These are phyloP conservation scores for Mytilinidion resinicola DNA, from an alignment of 495 filamentous ascomycete species.

Conservation along the genomic window DNA sequence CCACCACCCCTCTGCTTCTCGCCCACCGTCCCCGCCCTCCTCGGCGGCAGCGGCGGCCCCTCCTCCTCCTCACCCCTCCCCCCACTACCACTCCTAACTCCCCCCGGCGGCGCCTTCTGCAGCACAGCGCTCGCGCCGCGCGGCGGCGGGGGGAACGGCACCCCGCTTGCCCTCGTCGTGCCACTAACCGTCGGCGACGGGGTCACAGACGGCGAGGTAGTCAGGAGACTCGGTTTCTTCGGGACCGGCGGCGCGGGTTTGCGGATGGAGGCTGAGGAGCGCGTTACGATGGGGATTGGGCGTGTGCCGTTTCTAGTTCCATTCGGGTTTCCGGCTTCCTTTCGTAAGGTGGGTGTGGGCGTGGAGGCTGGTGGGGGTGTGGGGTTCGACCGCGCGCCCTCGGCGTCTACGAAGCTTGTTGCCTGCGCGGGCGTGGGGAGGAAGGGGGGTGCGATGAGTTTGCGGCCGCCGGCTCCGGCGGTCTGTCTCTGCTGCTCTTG, in stretches of 20 bases:
- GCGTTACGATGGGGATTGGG: not conserved
- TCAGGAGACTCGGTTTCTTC: slow-evolving; percentile 38
- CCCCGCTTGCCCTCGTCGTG: slow-evolving; percentile 7
- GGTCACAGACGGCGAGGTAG: slow-evolving; percentile 9
- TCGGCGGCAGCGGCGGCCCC: slow-evolving; percentile 25
- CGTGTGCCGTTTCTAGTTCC: too few species aligned
- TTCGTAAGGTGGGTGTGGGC: not conserved
- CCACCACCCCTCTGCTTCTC: not conserved
- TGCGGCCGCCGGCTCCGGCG: not conserved
- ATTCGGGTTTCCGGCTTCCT: not conserved
- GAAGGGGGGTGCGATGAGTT: slow-evolving; percentile 18
- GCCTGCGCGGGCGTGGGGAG: not conserved
- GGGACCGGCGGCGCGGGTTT: slow-evolving; percentile 41
- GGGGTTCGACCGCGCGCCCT: slow-evolving; percentile 2
- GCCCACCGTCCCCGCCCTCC: slow-evolving; percentile 9
- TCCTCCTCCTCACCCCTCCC: slow-evolving; percentile 5
- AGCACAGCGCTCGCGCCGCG: slow-evolving; percentile 9
- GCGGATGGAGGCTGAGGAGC: slow-evolving; percentile 15
- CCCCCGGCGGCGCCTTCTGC: not conserved
- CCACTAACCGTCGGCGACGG: slow-evolving; percentile 12
- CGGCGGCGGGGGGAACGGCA: slow-evolving; percentile 18
- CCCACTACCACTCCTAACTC: slow-evolving; percentile 1
- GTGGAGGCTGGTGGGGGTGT: slow-evolving; percentile 14
- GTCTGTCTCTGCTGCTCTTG: not conserved
- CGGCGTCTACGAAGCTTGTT: slow-evolving; percentile 9